Evolutionary conservation across 2,329 filamentous ascomycete species (phyloP).

Genomic region (Cladophialophora bantiana): DNA sequence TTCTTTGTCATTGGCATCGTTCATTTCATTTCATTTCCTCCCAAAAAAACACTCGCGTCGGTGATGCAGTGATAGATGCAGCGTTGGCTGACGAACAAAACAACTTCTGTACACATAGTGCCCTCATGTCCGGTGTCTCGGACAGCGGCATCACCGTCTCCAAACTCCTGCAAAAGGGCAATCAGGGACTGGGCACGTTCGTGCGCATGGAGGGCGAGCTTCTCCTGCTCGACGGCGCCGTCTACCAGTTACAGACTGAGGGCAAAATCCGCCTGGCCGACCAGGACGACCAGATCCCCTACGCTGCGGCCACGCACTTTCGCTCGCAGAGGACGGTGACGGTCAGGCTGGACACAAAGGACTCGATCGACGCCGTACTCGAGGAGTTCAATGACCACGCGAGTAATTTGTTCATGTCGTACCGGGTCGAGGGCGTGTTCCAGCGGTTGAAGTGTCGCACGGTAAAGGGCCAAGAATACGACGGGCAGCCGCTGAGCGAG

Average conservation of each 20-base stretch:
- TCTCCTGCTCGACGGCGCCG: slow-evolving; percentile 50
- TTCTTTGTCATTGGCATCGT: no score
- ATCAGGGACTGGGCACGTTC: slow-evolving; percentile 60
- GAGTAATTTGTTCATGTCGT: slow-evolving; percentile 44
- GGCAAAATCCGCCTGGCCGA: slow-evolving; percentile 47
- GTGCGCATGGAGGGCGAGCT: slow-evolving; percentile 54
- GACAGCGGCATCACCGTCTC: slow-evolving; percentile 57
- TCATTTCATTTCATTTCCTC: no score
- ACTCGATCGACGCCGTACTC: slow-evolving; percentile 37
- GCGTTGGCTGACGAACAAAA: no score
- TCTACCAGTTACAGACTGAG: slow-evolving; percentile 52
- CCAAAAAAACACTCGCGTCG: no score
- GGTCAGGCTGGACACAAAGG: slow-evolving; percentile 38
- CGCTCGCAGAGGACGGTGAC: slow-evolving; percentile 40
- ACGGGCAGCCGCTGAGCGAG: slow-evolving; percentile 44
- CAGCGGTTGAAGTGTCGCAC: slow-evolving; percentile 42
- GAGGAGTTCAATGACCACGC: slow-evolving; percentile 37
- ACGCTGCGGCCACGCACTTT: slow-evolving; percentile 46
- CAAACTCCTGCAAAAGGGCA: slow-evolving; percentile 56
- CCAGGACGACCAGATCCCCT: slow-evolving; percentile 49
- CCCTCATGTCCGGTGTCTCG: slow-evolving; percentile 55
- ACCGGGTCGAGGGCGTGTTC: slow-evolving; percentile 42
- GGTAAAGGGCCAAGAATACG: slow-evolving; percentile 43
- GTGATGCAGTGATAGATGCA: no score
- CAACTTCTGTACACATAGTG: slow-evolving; percentile 26